Evolutionary conservation across 768 basidiomycete genomes (phyloP).

Genomic region (Lyophyllum atratum): DNA sequence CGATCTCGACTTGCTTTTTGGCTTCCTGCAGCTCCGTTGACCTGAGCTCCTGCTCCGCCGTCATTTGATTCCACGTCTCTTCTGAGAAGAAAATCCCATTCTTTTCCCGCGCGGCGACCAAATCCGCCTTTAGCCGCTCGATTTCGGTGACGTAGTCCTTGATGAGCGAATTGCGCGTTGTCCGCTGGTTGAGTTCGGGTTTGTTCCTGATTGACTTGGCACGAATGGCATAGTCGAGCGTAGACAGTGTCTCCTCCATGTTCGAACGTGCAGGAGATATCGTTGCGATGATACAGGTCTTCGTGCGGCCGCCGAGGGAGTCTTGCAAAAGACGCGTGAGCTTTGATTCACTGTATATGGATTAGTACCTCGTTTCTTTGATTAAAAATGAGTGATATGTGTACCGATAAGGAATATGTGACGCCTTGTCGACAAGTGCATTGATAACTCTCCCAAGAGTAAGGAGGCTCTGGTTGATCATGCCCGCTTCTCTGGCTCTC

Average conservation of each 20-base stretch:
- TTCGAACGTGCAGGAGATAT: constrained; percentile 92
- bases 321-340: constrained; percentile 97
- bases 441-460: constrained; percentile 98
- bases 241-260: constrained; percentile 96
- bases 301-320: constrained; percentile 96
- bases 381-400: constrained; percentile 13
- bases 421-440: constrained; percentile 87
- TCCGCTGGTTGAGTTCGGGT: constrained; percentile 92
- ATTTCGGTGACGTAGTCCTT: constrained; percentile 96
- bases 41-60: constrained; percentile 70
- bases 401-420: constrained; percentile 93
- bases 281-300: constrained; percentile 97
- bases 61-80: constrained; percentile 87
- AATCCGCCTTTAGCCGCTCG: constrained; percentile 87
- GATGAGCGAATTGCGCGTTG: constrained; percentile 88
- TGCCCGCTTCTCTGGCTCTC: constrained; percentile 93
- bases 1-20: constrained; percentile 76
- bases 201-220: constrained; percentile 96
- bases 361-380: not conserved
- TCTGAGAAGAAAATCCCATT: constrained; percentile 94
- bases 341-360: constrained; percentile 79
- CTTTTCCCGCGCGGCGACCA: constrained; percentile 91
- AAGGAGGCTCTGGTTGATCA: constrained; percentile 96
- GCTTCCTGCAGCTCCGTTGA: constrained; percentile 83
- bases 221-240: constrained; percentile 93